Evolutionary conservation across 2,329 filamentous ascomycete genomes (phyloP).

Genomic region (Lecanoromycetidae sp.): DNA sequence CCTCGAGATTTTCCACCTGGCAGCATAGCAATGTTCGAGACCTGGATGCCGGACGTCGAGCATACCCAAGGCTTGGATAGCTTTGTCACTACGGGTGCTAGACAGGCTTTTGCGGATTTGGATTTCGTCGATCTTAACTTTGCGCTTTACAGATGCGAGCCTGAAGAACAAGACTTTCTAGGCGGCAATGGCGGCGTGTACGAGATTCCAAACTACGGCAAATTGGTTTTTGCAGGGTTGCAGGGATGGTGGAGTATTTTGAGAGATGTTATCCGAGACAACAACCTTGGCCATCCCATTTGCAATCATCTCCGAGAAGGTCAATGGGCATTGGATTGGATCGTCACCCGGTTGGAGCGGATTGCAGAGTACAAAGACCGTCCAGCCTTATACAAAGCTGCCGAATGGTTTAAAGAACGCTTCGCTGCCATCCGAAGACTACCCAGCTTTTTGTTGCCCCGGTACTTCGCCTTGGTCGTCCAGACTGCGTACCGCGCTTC

Average conservation of each 20-base stretch:
- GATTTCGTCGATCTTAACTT: constrained; percentile 80
- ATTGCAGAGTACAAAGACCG: constrained; percentile 54
- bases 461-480: constrained; percentile 84
- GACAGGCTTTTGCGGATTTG: constrained; percentile 62
- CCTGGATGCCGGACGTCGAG: constrained; percentile 81
- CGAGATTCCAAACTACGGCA: constrained; percentile 68
- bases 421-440: constrained; percentile 77
- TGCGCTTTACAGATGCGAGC: constrained; percentile 78
- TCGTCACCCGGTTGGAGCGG: constrained; percentile 62
- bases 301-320: constrained; percentile 88
- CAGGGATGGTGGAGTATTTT: constrained; percentile 97
- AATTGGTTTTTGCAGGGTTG: constrained; percentile 86
- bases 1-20: constrained; percentile 80
- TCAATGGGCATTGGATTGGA: constrained; percentile 86
- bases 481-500: constrained; percentile 79
- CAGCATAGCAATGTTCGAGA: constrained; percentile 90
- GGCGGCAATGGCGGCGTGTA: constrained; percentile 77
- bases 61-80: constrained; percentile 73
- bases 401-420: constrained; percentile 67
- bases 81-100: constrained; percentile 71
- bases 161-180: constrained; percentile 73
- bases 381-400: constrained; percentile 50
- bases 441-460: constrained; percentile 77
- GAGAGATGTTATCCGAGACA: constrained; percentile 70
- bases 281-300: constrained; percentile 83